These are phyloP conservation scores for Exophiala xenobiotica DNA, from an alignment of 2,329 filamentous ascomycete species.

Conservation along the genomic window DNA sequence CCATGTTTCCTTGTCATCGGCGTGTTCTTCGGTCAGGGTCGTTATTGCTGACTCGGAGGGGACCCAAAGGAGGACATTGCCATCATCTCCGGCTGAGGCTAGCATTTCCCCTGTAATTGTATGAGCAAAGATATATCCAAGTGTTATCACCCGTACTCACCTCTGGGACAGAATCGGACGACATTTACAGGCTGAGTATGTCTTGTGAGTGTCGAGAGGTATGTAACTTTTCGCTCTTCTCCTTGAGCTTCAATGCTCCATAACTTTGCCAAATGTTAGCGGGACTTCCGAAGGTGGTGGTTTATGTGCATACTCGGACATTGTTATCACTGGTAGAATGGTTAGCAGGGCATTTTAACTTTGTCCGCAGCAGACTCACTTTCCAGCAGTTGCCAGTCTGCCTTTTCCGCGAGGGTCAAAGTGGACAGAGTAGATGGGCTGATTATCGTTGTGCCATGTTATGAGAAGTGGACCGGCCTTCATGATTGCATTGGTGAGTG, in stretches of 20 bases:
- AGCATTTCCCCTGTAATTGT: slow-evolving; percentile 73
- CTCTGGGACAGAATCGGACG: slow-evolving; percentile 90
- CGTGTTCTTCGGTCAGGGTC: slow-evolving; percentile 75
- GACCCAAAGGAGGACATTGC: slow-evolving; percentile 95
- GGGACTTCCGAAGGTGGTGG: slow-evolving; percentile 24
- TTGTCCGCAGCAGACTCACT: slow-evolving; percentile 44
- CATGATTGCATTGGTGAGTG: slow-evolving; percentile 56
- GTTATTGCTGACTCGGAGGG: slow-evolving; percentile 71
- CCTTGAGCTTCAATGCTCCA: slow-evolving; percentile 87
- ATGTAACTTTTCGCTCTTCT: slow-evolving; percentile 84
- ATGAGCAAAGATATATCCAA: slow-evolving; percentile 30
- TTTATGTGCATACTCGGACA: slow-evolving; percentile 67
- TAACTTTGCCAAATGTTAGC: slow-evolving; percentile 58
- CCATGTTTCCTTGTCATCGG: slow-evolving; percentile 96
- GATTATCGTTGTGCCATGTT: slow-evolving; percentile 97
- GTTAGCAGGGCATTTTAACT: slow-evolving; percentile 13
- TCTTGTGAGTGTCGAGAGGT: slow-evolving; percentile 85
- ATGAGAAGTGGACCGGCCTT: slow-evolving; percentile 95
- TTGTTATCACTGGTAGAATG: slow-evolving; percentile 68
- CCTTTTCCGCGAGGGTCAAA: slow-evolving; percentile 93
- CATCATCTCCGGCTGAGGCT: slow-evolving; percentile 93
- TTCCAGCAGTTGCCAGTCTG: slow-evolving; percentile 86
- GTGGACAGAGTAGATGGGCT: slow-evolving; percentile 94
- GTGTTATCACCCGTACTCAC: slow-evolving; percentile 49
- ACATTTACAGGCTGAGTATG: slow-evolving; percentile 98